Evolutionary conservation across 305 asterid species (phyloP).

Genomic region (Rubia peregrina): DNA sequence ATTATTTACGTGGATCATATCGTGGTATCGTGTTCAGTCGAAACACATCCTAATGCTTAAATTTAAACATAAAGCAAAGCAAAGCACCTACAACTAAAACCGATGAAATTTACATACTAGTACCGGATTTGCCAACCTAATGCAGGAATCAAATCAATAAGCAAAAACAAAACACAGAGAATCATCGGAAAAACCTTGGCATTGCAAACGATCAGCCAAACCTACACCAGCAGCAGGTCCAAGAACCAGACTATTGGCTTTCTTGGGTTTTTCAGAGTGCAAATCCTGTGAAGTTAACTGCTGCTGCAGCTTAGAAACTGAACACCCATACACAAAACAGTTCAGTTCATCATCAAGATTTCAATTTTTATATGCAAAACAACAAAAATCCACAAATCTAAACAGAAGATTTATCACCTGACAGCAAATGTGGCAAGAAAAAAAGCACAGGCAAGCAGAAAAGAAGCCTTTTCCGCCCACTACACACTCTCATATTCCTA

Average conservation of each 20-base stretch:
- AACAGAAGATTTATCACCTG: slow-evolving; percentile 21
- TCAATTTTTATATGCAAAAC: not conserved
- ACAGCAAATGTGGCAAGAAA: slow-evolving; percentile 23
- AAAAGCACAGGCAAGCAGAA: slow-evolving; percentile 26
- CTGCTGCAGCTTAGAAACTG: slow-evolving; percentile 58
- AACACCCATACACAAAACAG: not conserved
- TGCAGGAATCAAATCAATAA: not conserved
- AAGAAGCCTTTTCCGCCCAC: slow-evolving; percentile 30
- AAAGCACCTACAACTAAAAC: not conserved
- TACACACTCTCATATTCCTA: slow-evolving; percentile 25
- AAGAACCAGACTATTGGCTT: slow-evolving; percentile 53
- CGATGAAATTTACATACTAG: not conserved
- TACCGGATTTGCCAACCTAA: not conserved
- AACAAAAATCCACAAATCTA: not conserved
- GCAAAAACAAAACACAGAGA: not conserved
- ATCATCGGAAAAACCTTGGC: slow-evolving; percentile 42
- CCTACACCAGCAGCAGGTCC: slow-evolving; percentile 87
- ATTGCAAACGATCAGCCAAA: slow-evolving; percentile 60
- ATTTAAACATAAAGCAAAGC: too few relatives aligned
- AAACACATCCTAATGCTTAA: not conserved
- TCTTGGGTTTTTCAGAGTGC: slow-evolving; percentile 37
- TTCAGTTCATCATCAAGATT: not conserved
- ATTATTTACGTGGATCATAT: not conserved
- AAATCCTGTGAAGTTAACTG: slow-evolving; percentile 27
- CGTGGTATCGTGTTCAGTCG: not conserved